These are phyloP conservation scores for Bertia moriformis DNA, from an alignment of 2,329 filamentous ascomycete species.

Conservation along the genomic window DNA sequence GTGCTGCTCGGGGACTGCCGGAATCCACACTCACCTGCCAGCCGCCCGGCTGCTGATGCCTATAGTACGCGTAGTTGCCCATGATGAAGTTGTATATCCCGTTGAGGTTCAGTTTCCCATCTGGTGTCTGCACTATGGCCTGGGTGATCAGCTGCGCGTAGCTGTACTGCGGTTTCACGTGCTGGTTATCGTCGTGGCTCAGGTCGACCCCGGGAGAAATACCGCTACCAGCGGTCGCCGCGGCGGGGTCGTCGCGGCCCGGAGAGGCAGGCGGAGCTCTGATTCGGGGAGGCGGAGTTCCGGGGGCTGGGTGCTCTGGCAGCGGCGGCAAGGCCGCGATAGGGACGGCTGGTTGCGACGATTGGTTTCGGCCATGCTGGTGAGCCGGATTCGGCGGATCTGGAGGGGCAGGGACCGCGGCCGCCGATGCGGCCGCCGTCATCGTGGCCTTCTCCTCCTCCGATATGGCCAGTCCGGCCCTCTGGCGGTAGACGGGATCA, in stretches of 20 bases:
- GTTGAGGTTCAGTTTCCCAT: conserved; percentile 78
- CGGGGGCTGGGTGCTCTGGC: neutral
- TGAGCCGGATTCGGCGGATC: neutral
- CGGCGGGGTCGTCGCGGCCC: no score
- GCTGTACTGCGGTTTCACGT: conserved; percentile 89
- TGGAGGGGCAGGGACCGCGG: neutral
- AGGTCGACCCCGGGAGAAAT: conserved; percentile 43
- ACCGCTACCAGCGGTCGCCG: no score
- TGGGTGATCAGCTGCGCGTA: conserved; percentile 96
- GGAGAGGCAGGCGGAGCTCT: no score
- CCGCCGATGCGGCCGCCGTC: neutral
- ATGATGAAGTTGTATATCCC: conserved; percentile 93
- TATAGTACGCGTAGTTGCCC: conserved; percentile 82
- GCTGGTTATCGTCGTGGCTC: conserved; percentile 69
- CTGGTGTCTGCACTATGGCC: conserved; percentile 73
- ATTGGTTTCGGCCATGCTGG: neutral
- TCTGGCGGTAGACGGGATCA: conserved; percentile 53
- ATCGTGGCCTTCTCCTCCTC: neutral
- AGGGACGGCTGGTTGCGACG: no score
- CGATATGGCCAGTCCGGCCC: conserved; percentile 13
- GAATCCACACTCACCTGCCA: conserved; percentile 60
- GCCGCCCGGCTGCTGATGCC: conserved; percentile 59
- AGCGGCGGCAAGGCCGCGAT: no score
- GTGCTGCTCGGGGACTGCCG: no score
- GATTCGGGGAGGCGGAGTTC: neutral